Evolutionary conservation across 331 rosid genomes (phyloP), one percentile per base, ranked within the genome.

Genomic region (Arachis monticola): DNA sequence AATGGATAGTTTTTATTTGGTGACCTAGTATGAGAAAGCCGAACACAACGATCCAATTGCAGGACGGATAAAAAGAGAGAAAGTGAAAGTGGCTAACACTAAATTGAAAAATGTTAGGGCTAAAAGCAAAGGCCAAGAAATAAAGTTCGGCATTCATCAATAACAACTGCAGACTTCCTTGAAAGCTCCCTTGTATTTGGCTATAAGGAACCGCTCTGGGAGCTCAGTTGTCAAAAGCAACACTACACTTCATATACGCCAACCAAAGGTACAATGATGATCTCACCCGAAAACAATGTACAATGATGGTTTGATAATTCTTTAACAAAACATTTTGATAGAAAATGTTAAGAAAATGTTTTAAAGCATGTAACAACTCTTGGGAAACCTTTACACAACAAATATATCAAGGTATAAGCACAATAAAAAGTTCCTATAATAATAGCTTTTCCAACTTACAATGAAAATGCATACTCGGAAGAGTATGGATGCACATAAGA

Each of bases 71-170:
- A 67, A 40, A 14, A 17, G 22, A 17, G 22, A 17, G 22, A 17
- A 9, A 47, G 64, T 17, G 22, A 17, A 35, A 10, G 17, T n/a
- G 13, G 50, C 5, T 11, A 38, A 59, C 35, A 77, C 53, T 68
- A 22, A 40, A 1, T 38, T 51, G 13, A n/a, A 7, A 7, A 62
- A 3, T 4, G 3, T 41, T 40, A 10, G 46, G 22, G 22, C 12
- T 47, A 70, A 17, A 3, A 60, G 66, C 58, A 42, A 50, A 50
- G 61, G 60, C 8, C 35, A 51, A 32, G 12, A 50, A 58, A 64
- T 58, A 48, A 72, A 46, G 45, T 59, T 51, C 44, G 53, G 60
- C 47, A 42, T 40, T 17, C 57, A 60, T 22, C 13, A 17, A 17
- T 73, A 10, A 35, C 57, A 41, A 40, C 13, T 2, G 35, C 5